Percentiles rank a stretch among this genome's conserved stretches.
These are phyloP conservation scores for Magnusiomyces starmeri DNA, from an alignment of 1,139 yeast genomes.

Conservation along the genomic window DNA sequence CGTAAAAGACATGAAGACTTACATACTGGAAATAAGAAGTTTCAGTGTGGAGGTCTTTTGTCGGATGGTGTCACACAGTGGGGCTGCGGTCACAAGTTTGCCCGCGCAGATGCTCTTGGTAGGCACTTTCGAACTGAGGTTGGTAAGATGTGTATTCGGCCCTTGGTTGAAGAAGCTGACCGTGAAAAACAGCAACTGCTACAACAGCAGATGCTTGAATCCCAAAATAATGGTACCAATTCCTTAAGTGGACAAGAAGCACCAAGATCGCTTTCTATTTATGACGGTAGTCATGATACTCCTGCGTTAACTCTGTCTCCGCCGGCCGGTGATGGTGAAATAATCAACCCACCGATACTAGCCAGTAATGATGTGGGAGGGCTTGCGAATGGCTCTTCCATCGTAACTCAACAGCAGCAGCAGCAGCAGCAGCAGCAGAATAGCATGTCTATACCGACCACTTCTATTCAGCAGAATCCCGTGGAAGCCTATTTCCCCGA, in stretches of 20 bases:
- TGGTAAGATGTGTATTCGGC: constrained; percentile 75
- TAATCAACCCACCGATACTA: not conserved
- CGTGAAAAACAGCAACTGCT: constrained; percentile 26
- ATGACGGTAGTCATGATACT: not conserved
- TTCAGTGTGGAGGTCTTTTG: constrained; percentile 69
- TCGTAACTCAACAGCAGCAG: not conserved
- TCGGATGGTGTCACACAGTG: constrained; percentile 55
- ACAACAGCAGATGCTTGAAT: constrained; percentile 11
- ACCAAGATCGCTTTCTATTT: not conserved
- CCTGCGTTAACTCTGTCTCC: constrained; percentile 5
- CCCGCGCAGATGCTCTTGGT: constrained; percentile 90
- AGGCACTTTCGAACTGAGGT: constrained; percentile 93
- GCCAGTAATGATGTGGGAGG: not conserved
- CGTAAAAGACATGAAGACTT: constrained; percentile 88
- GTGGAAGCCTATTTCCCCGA: not conserved
- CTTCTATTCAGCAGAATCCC: too few relatives aligned
- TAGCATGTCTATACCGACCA: too few relatives aligned
- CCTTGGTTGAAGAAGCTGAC: constrained; percentile 63
- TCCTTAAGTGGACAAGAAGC: not conserved
- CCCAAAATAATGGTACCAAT: not conserved
- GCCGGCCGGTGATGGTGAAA: not conserved
- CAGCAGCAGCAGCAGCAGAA: constrained; percentile 5
- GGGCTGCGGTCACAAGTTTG: constrained; percentile 93
- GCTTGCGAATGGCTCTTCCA: not conserved
- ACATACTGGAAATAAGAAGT: constrained; percentile 86